phyloP scores from a whole-genome alignment of 2,329 filamentous ascomycete genomes.

The Microdochium bolleyi region DNA sequence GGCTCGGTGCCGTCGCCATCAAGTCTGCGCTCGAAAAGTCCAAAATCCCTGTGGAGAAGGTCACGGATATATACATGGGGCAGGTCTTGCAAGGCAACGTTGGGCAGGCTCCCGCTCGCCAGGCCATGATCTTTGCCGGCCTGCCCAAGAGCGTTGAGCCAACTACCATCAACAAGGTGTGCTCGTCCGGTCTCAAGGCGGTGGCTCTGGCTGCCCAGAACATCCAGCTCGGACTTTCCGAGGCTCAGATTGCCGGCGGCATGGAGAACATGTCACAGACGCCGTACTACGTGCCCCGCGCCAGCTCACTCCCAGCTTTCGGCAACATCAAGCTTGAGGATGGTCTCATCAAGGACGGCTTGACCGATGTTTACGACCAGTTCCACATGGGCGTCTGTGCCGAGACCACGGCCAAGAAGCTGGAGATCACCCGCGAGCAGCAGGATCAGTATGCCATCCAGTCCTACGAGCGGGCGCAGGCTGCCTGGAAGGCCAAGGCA shows the following conservation, averaged over 20 bases:
- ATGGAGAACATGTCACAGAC: slow-evolving; percentile 98
- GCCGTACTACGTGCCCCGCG: slow-evolving; percentile 80
- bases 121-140: slow-evolving; percentile 83
- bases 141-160: slow-evolving; percentile 76
- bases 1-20: slow-evolving; percentile 85
- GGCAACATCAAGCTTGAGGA: slow-evolving; percentile 85
- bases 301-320: slow-evolving; percentile 76
- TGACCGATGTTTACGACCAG: slow-evolving; percentile 94
- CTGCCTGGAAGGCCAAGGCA: slow-evolving; percentile 73
- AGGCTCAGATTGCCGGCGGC: slow-evolving; percentile 85
- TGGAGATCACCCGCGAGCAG: slow-evolving; percentile 69
- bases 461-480: slow-evolving; percentile 83
- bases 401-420: slow-evolving; percentile 87
- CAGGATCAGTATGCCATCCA: slow-evolving; percentile 88
- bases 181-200: slow-evolving; percentile 89
- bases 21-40: slow-evolving; percentile 85
- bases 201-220: slow-evolving; percentile 87
- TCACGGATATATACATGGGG: slow-evolving; percentile 95
- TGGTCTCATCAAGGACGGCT: slow-evolving; percentile 85
- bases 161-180: slow-evolving; percentile 96
- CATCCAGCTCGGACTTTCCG: slow-evolving; percentile 83
- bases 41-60: slow-evolving; percentile 68
- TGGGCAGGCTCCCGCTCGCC: slow-evolving; percentile 86
- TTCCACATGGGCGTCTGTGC: slow-evolving; percentile 98
- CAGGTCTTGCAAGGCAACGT: slow-evolving; percentile 81